Percentiles rank a stretch among this genome's conserved stretches.
Evolutionary conservation across 768 basidiomycete genomes (phyloP).

Genomic region (Pleurotus giganteus): DNA sequence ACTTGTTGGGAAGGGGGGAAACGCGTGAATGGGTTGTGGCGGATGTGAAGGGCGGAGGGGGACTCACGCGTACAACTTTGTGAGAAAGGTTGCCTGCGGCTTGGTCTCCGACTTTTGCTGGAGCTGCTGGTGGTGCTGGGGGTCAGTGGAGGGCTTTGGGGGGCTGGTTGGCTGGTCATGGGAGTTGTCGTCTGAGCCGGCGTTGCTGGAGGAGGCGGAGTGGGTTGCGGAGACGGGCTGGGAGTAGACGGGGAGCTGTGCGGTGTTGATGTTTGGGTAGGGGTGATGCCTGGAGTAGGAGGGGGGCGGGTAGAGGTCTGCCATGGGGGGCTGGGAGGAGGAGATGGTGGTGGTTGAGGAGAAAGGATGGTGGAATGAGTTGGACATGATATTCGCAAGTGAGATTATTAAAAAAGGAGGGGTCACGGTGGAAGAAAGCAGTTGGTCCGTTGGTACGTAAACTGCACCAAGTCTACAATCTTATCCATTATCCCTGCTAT

Average conservation of each 20-base stretch:
- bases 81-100: constrained; percentile 93
- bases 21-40: constrained; percentile 15
- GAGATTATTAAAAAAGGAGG: constrained; percentile 7
- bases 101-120: constrained; percentile 74
- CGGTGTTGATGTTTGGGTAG: constrained; percentile 28
- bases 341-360: constrained; percentile 28
- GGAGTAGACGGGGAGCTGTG: constrained; percentile 31
- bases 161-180: constrained; percentile 49
- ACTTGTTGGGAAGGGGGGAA: constrained; percentile 32
- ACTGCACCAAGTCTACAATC: constrained; percentile 11
- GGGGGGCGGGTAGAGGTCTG: constrained; percentile 54
- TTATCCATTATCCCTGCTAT: constrained; percentile 11
- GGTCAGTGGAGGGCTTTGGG: constrained; percentile 28
- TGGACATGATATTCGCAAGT: constrained; percentile 2
- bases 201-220: constrained; percentile 36
- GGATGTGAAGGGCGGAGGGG: constrained; percentile 1
- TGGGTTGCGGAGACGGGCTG: constrained; percentile 37
- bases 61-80: constrained; percentile 92
- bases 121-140: constrained; percentile 37
- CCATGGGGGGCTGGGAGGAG: constrained; percentile 39
- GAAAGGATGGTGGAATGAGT: constrained; percentile 28
- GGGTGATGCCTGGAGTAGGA: constrained; percentile 32
- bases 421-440: constrained; percentile 9
- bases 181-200: constrained; percentile 41
- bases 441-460: constrained; percentile 8